Percentiles rank a stretch among this genome's conserved stretches.
Evolutionary conservation across 2,329 filamentous ascomycete species (phyloP).

Genomic region (Aspergillus fijiensis): DNA sequence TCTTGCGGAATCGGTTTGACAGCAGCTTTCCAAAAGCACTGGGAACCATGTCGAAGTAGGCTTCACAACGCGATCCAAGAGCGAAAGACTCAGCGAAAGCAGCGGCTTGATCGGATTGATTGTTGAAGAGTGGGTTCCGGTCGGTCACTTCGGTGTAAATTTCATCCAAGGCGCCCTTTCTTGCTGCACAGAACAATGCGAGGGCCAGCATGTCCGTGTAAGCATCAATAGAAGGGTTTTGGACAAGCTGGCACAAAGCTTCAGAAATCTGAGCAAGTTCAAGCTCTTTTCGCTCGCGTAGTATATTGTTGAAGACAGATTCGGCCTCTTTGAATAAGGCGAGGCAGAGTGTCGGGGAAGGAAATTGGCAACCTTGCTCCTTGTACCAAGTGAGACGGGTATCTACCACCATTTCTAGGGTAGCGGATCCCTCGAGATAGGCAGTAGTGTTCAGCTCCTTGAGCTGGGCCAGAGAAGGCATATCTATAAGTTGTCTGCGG

Average conservation of each 20-base stretch:
- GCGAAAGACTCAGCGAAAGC: slow-evolving; percentile 65
- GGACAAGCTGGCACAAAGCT: slow-evolving; percentile 36
- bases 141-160: slow-evolving; percentile 64
- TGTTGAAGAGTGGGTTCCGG: slow-evolving; percentile 60
- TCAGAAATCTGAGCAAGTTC: slow-evolving; percentile 41
- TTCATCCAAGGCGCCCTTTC: slow-evolving; percentile 59
- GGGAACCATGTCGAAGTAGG: slow-evolving; percentile 59
- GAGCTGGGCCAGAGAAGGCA: slow-evolving; percentile 41
- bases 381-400: slow-evolving; percentile 45
- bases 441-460: slow-evolving; percentile 40
- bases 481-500: slow-evolving; percentile 37
- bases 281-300: slow-evolving; percentile 30
- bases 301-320: slow-evolving; percentile 25
- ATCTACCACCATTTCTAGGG: slow-evolving; percentile 37
- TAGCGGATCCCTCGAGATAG: slow-evolving; percentile 44
- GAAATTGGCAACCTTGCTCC: slow-evolving; percentile 39
- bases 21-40: slow-evolving; percentile 49
- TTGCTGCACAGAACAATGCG: slow-evolving; percentile 57
- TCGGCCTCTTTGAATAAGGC: slow-evolving; percentile 42
- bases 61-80: slow-evolving; percentile 62
- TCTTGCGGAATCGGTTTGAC: slow-evolving; percentile 43
- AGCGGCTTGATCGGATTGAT: slow-evolving; percentile 62
- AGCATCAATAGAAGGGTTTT: slow-evolving; percentile 41
- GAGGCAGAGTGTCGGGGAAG: slow-evolving; percentile 34
- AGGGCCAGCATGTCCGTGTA: slow-evolving; percentile 57